These are phyloP conservation scores for Cylindrotheca fusiformis DNA, from an alignment of 108 stramenopile genomes.

Conservation along the genomic window DNA sequence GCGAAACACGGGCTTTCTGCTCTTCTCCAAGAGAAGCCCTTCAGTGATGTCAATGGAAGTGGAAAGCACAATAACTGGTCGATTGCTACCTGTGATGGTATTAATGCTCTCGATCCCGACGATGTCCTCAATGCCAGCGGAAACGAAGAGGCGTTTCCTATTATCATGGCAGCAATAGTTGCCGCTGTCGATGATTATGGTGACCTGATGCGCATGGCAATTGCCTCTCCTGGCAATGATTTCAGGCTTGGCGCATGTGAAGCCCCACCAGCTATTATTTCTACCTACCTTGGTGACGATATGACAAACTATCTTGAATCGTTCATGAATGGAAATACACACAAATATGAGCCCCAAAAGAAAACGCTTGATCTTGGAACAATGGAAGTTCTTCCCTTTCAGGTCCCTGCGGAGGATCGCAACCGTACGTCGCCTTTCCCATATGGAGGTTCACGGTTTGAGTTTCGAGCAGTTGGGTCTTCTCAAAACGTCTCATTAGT, in stretches of 20 bases:
- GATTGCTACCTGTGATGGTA: slow-evolving; percentile 82
- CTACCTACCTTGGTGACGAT: slow-evolving; percentile 92
- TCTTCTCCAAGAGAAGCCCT: slow-evolving; percentile 97
- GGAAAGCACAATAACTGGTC: slow-evolving; percentile 99
- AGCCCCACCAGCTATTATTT: slow-evolving; percentile 95
- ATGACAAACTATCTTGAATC: slow-evolving; percentile 83
- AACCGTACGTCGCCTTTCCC: slow-evolving; percentile 97
- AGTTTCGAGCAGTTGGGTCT: slow-evolving; percentile 97
- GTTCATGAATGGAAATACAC: slow-evolving; percentile 74
- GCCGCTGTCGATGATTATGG: slow-evolving; percentile 92
- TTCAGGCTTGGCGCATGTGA: slow-evolving; percentile 96
- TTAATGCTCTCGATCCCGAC: slow-evolving; percentile 78
- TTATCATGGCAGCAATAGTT: slow-evolving; percentile 91
- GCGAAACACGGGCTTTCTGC: slow-evolving; percentile 89
- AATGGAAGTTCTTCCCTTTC: slow-evolving; percentile 75
- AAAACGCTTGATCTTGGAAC: slow-evolving; percentile 85
- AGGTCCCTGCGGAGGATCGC: slow-evolving; percentile 93
- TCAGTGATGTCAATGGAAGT: slow-evolving; percentile 92
- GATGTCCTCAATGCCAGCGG: slow-evolving; percentile 61
- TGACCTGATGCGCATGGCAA: slow-evolving; percentile 93
- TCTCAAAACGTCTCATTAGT: slow-evolving; percentile 92
- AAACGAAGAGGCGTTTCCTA: slow-evolving; percentile 78
- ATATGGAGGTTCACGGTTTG: slow-evolving; percentile 93
- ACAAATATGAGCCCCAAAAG: slow-evolving; percentile 65
- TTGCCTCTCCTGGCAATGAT: slow-evolving; percentile 93